phyloP scores from a whole-genome alignment of 2,329 filamentous ascomycete genomes.

The Xylariaceae sp. region DNA sequence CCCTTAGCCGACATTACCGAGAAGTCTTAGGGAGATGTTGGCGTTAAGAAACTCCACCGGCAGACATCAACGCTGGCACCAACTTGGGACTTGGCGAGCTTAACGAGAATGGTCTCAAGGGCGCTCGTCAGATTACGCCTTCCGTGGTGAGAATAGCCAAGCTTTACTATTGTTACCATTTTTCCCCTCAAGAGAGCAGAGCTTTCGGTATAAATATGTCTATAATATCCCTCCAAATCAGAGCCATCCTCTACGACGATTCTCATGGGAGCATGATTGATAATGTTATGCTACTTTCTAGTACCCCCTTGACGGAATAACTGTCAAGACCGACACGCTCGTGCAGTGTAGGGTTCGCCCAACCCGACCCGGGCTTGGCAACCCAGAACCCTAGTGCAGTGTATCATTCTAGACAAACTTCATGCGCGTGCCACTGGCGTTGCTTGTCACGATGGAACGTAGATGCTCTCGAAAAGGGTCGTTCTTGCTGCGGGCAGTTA shows the following conservation, averaged over 20 bases:
- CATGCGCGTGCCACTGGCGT: slow-evolving; percentile 15
- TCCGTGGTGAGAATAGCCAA: neutral
- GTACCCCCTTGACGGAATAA: slow-evolving; percentile 10
- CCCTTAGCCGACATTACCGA: slow-evolving; percentile 29
- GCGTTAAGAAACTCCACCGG: slow-evolving; percentile 21
- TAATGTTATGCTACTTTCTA: neutral
- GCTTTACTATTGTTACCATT: neutral
- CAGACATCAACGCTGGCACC: slow-evolving; percentile 18
- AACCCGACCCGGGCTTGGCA: no score
- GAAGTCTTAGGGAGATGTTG: slow-evolving; percentile 31
- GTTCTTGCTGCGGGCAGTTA: slow-evolving; percentile 17
- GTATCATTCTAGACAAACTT: slow-evolving; percentile 9
- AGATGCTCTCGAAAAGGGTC: slow-evolving; percentile 8
- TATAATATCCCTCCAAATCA: no score
- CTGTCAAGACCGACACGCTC: slow-evolving; percentile 14
- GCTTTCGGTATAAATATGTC: no score
- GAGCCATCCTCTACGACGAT: no score
- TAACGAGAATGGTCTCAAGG: slow-evolving; percentile 21
- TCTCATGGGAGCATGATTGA: no score
- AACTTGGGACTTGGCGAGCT: slow-evolving; percentile 24
- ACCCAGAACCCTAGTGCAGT: no score
- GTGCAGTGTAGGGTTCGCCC: no score
- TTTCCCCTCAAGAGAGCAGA: no score
- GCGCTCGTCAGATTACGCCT: slow-evolving; percentile 14
- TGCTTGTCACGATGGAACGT: slow-evolving; percentile 12